A percentile compares a stretch with the other conserved stretches of the same genome.
Conservation (phyloP, 208 protist species). For the Sergeia podlipaevii region DNA sequence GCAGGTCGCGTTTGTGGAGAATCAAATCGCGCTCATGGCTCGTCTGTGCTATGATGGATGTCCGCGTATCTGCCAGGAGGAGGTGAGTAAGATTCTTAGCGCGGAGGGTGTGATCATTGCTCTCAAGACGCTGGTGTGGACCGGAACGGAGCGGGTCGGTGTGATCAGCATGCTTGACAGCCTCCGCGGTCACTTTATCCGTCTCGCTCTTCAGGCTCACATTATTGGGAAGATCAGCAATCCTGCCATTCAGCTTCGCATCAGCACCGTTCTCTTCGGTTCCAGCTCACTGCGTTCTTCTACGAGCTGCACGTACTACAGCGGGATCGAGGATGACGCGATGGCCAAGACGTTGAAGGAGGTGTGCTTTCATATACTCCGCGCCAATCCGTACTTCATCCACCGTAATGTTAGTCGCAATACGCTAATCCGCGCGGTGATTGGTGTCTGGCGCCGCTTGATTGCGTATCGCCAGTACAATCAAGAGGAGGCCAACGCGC, state of each 20-base stretch:
- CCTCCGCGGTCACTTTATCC: constrained; percentile 50
- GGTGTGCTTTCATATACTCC: constrained; percentile 36
- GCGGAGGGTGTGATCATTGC: constrained; percentile 34
- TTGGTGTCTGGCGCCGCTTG: constrained; percentile 45
- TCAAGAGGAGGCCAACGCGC: constrained; percentile 26
- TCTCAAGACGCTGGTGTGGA: constrained; percentile 37
- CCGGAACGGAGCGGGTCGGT: constrained; percentile 33
- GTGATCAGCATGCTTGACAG: constrained; percentile 23
- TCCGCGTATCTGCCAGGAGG: constrained; percentile 35
- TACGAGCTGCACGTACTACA: constrained; percentile 18
- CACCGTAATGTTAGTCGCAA: constrained; percentile 42
- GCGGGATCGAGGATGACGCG: constrained; percentile 41
- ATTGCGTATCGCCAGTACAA: constrained; percentile 52
- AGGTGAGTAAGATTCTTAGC: constrained; percentile 38
- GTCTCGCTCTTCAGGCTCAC: constrained; percentile 56
- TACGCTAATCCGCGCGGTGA: constrained; percentile 34
- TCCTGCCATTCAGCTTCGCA: constrained; percentile 49
- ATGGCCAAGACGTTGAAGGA: constrained; percentile 44
- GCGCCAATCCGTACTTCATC: constrained; percentile 64
- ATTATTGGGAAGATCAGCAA: constrained; percentile 37
- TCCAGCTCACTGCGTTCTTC: constrained; percentile 47
- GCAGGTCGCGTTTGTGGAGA: constrained; percentile 29
- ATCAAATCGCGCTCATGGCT: constrained; percentile 53
- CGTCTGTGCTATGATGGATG: constrained; percentile 62
- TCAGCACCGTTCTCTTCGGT: constrained; percentile 63